A percentile compares a stretch with the other conserved stretches of the same genome.
Conservation (phyloP, 352 stramenopile species). For the Phytophthora hybrid region DNA sequence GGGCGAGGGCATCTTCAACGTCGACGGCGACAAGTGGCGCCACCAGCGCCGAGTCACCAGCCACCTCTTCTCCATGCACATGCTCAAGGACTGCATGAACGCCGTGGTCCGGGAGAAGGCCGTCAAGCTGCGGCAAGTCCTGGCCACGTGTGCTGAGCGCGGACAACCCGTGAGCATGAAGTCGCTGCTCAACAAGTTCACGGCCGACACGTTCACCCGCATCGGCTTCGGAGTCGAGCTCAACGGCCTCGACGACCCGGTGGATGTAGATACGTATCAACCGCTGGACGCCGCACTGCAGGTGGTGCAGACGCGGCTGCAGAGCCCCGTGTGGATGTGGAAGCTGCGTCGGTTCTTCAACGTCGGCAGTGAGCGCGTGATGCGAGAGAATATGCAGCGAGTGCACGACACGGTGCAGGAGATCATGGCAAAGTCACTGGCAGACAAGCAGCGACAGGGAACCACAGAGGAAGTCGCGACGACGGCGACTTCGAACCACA, state of each 20-base stretch:
- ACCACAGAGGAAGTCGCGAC: not conserved
- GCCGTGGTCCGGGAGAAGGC: constrained; percentile 52
- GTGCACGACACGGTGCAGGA: constrained; percentile 41
- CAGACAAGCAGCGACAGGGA: constrained; percentile 10
- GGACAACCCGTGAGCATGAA: constrained; percentile 46
- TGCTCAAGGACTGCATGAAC: constrained; percentile 57
- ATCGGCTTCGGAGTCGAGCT: constrained; percentile 71
- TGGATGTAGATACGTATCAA: constrained; percentile 20
- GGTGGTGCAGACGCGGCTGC: constrained; percentile 40
- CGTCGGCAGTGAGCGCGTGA: constrained; percentile 35
- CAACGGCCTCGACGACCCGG: constrained; percentile 39
- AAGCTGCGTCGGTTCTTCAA: constrained; percentile 43
- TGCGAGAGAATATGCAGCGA: constrained; percentile 36
- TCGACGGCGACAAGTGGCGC: constrained; percentile 68
- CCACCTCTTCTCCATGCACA: constrained; percentile 83
- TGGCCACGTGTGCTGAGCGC: constrained; percentile 35
- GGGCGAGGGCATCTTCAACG: constrained; percentile 69
- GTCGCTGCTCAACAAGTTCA: constrained; percentile 55
- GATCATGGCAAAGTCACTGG: constrained; percentile 40
- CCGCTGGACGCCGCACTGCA: constrained; percentile 34
- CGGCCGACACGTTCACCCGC: constrained; percentile 63
- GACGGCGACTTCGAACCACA: constrained; percentile 5
- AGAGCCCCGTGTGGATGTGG: constrained; percentile 49
- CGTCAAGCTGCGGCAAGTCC: constrained; percentile 43
- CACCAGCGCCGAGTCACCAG: constrained; percentile 80